A percentile compares a stretch with the other conserved stretches of the same genome.
phyloP scores from a whole-genome alignment of 2,329 filamentous ascomycete species.

The Aureobasidium musti region DNA sequence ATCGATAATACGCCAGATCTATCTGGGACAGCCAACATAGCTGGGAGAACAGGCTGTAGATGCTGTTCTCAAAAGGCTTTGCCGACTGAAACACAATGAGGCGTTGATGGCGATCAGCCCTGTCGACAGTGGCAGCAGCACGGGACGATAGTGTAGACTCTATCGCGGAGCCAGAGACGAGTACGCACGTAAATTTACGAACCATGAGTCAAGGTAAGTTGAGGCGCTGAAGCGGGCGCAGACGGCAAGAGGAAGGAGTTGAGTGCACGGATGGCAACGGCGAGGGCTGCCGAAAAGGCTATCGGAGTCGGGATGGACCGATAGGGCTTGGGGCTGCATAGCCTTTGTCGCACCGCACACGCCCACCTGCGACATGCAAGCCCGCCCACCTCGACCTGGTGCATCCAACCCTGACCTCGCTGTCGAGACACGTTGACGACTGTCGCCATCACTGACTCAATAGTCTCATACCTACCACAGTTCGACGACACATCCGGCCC shows the following conservation, averaged over 20 bases:
- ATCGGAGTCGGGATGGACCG: neutral
- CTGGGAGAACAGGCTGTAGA: neutral
- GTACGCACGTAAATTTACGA: neutral
- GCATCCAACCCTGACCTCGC: neutral
- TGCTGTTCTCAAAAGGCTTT: neutral
- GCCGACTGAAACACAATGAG: neutral
- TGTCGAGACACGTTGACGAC: neutral
- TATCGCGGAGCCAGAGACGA: neutral
- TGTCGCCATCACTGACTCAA: conserved; percentile 7
- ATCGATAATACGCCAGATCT: neutral
- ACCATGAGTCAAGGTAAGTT: neutral
- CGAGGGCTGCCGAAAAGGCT: conserved; percentile 1
- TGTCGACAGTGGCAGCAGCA: neutral
- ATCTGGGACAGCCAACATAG: neutral
- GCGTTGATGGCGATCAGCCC: neutral
- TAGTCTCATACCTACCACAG: neutral
- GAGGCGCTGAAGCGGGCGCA: neutral
- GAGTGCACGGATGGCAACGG: conserved; percentile 2
- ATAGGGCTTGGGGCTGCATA: conserved; percentile 9
- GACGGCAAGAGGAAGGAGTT: neutral
- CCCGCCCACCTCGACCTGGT: neutral
- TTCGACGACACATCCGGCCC: neutral
- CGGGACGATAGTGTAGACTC: neutral
- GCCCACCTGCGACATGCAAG: neutral
- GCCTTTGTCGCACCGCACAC: neutral